These are phyloP conservation scores for Phoma sp. DNA, from an alignment of 2,329 filamentous ascomycete genomes.

Conservation along the genomic window DNA sequence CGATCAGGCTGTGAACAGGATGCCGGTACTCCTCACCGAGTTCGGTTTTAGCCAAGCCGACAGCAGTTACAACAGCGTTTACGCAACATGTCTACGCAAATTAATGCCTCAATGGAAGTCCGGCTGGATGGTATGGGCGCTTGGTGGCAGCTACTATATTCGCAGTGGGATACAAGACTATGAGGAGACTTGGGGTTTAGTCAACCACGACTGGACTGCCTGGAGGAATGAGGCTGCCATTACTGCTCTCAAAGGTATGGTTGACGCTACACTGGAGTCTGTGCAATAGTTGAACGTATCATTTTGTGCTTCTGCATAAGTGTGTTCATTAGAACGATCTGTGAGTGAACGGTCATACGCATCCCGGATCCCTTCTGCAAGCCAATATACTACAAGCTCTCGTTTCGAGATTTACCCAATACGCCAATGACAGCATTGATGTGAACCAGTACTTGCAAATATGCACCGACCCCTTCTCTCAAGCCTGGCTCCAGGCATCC, in stretches of 20 bases:
- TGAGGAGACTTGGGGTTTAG: constrained; percentile 61
- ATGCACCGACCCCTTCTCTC: no score
- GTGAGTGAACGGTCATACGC: no score
- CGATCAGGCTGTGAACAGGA: constrained; percentile 49
- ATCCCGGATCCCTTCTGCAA: no score
- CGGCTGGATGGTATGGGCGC: constrained; percentile 65
- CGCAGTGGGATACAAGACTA: constrained; percentile 53
- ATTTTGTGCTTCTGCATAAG: no score
- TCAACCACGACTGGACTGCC: constrained; percentile 54
- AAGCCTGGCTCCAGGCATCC: no score
- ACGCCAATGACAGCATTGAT: no score
- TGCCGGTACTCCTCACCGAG: constrained; percentile 64
- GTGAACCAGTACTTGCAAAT: no score
- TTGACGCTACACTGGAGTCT: constrained; percentile 43
- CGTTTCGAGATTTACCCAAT: no score
- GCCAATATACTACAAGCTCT: no score
- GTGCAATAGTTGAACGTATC: constrained; percentile 1
- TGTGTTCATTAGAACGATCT: no score
- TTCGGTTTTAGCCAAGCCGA: constrained; percentile 58
- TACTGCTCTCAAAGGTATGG: constrained; percentile 58
- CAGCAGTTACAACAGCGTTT: constrained; percentile 56
- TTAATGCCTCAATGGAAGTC: constrained; percentile 63
- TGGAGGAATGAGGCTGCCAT: constrained; percentile 49
- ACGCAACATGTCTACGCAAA: constrained; percentile 59
- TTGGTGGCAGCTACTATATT: constrained; percentile 66